These are phyloP conservation scores for Botrytis porri DNA, from an alignment of 2,329 filamentous ascomycete species.

Conservation along the genomic window DNA sequence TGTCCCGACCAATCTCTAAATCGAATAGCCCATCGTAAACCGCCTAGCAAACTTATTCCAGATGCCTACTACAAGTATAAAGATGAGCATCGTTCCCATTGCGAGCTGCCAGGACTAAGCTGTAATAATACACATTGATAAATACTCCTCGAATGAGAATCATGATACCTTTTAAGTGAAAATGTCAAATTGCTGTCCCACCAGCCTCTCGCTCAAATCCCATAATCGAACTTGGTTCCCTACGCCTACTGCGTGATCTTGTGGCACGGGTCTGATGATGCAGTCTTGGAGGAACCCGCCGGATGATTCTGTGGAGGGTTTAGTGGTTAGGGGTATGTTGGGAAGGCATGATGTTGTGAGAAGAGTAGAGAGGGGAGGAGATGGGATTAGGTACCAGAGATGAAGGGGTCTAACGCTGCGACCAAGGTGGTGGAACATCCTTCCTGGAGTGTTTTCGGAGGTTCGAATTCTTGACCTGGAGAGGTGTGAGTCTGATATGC, in stretches of 20 bases:
- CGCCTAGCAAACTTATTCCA: not conserved
- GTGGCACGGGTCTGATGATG: not conserved
- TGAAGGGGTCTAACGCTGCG: conserved; percentile 41
- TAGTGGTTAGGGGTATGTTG: too few relatives aligned
- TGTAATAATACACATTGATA: not conserved
- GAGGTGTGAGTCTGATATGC: not conserved
- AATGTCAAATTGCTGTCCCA: conserved; percentile 21
- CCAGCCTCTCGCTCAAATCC: conserved; percentile 22
- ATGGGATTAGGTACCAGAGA: not conserved
- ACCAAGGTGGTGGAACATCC: conserved; percentile 37
- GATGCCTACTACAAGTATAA: not conserved
- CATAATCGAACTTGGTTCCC: conserved; percentile 22
- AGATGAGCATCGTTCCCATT: not conserved
- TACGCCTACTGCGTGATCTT: conserved; percentile 1
- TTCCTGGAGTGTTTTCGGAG: conserved; percentile 18
- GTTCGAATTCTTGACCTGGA: conserved; percentile 2
- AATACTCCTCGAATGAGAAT: not conserved
- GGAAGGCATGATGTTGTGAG: too few relatives aligned
- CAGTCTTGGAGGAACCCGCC: conserved; percentile 23
- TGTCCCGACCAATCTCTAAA: not conserved
- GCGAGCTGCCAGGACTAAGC: not conserved
- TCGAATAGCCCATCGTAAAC: not conserved
- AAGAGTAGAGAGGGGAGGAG: not conserved
- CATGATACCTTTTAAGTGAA: not conserved
- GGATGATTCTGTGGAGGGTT: not conserved